phyloP scores from a whole-genome alignment of 305 asterid species.

The Stenogyne calaminthoides region DNA sequence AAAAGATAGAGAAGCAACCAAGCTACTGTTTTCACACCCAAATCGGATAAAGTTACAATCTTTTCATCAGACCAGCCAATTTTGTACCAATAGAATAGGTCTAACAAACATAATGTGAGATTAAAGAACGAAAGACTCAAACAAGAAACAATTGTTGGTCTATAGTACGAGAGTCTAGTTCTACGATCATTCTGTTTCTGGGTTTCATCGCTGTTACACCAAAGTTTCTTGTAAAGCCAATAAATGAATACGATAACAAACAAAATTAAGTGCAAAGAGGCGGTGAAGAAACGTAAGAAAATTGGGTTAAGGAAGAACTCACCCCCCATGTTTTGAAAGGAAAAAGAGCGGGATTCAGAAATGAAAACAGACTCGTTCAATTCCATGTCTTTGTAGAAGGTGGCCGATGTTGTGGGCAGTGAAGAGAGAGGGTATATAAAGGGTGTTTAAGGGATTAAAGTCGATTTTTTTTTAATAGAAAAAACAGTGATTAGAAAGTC shows the following conservation, averaged over 20 bases:
- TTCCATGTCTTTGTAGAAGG: not conserved
- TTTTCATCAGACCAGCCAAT: conserved; percentile 83
- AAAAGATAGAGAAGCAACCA: conserved; percentile 60
- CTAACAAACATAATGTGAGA: conserved; percentile 50
- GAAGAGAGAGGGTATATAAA: too few relatives aligned
- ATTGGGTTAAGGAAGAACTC: conserved; percentile 49
- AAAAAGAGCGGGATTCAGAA: conserved; percentile 26
- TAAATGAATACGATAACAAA: conserved; percentile 34
- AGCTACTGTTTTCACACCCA: conserved; percentile 52
- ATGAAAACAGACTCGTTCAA: not conserved
- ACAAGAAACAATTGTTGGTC: conserved; percentile 43
- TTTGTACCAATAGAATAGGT: conserved; percentile 61
- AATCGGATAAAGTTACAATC: conserved; percentile 50
- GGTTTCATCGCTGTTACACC: conserved; percentile 42
- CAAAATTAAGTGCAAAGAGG: conserved; percentile 57
- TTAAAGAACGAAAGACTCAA: conserved; percentile 48
- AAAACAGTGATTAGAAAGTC: too few relatives aligned
- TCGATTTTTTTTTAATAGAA: too few relatives aligned
- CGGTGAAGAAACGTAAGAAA: conserved; percentile 54
- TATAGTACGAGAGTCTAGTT: conserved; percentile 37
- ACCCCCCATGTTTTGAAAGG: conserved; percentile 24
- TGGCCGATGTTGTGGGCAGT: not conserved
- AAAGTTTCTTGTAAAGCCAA: conserved; percentile 49
- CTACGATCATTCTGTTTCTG: conserved; percentile 31
- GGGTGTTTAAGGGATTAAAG: too few relatives aligned